Evolutionary conservation across 202 grass and related monocot genomes (phyloP).

Genomic region (Dendrocalamus latiflorus): DNA sequence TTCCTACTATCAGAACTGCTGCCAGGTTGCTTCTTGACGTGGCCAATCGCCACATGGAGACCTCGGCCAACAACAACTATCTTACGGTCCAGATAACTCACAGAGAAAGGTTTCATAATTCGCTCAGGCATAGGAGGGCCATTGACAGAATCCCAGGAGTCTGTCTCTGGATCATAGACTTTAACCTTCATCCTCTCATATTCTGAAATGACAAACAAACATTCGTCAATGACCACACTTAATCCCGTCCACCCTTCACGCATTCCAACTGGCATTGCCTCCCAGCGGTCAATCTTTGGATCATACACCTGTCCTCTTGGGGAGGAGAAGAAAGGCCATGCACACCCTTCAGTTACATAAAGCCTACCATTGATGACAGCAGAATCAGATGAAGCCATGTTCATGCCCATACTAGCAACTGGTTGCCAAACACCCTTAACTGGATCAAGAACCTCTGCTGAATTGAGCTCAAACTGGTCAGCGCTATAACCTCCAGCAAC

Average conservation of each 20-base stretch:
- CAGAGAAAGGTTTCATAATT: conserved; percentile 74
- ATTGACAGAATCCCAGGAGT: conserved; percentile 65
- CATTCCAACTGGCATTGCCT: conserved; percentile 75
- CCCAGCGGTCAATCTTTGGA: conserved; percentile 59
- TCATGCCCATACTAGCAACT: conserved; percentile 62
- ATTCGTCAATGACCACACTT: conserved; percentile 43
- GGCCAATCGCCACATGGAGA: conserved; percentile 60
- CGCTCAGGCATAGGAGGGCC: conserved; percentile 58
- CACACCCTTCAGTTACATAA: conserved; percentile 75
- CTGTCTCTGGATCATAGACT: conserved; percentile 53
- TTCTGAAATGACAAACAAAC: conserved; percentile 78
- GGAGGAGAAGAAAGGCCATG: conserved; percentile 83
- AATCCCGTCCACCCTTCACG: conserved; percentile 86
- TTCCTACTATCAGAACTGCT: conserved; percentile 12
- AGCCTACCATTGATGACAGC: conserved; percentile 57
- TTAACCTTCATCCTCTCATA: conserved; percentile 87
- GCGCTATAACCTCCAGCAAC: conserved; percentile 87
- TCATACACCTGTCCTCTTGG: conserved; percentile 82
- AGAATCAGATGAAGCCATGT: conserved; percentile 83
- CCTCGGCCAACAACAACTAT: conserved; percentile 73
- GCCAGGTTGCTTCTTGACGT: conserved; percentile 36
- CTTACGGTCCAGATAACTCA: conserved; percentile 49
- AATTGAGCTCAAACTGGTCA: conserved; percentile 79
- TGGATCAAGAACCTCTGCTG: conserved; percentile 63
- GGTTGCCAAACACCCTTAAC: conserved; percentile 54